Percentiles rank a stretch among this genome's conserved stretches.
Conservation (phyloP, 257 asterid species). For the Ehretia macrophylla region DNA sequence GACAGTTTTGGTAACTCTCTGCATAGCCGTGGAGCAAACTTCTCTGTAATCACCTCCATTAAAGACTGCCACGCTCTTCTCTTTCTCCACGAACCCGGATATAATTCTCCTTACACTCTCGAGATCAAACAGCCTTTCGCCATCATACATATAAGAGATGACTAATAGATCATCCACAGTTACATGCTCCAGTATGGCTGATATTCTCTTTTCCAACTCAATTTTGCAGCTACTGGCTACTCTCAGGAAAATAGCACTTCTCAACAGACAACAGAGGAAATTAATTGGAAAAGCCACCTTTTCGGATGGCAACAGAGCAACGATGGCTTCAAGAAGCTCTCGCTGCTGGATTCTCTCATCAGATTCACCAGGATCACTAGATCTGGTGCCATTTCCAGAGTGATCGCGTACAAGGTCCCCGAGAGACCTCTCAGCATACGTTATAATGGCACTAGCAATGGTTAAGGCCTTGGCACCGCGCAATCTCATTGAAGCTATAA, state of each 20-base stretch:
- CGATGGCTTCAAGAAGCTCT: constrained; percentile 68
- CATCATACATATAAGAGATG: constrained; percentile 65
- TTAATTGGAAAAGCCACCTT: constrained; percentile 72
- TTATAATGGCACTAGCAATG: constrained; percentile 71
- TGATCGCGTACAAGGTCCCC: constrained; percentile 79
- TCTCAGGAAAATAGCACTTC: constrained; percentile 70
- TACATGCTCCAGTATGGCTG: constrained; percentile 59
- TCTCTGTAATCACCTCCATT: constrained; percentile 63
- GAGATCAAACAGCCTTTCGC: constrained; percentile 74
- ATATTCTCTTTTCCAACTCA: constrained; percentile 73
- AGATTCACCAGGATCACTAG: constrained; percentile 31
- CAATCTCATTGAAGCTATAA: constrained; percentile 53
- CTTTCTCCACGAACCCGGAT: constrained; percentile 76
- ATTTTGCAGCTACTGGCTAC: constrained; percentile 52
- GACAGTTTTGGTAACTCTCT: constrained; percentile 67
- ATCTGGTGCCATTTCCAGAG: constrained; percentile 47
- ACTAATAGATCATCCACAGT: constrained; percentile 75
- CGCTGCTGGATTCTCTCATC: constrained; percentile 46
- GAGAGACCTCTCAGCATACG: constrained; percentile 70
- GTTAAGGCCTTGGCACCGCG: constrained; percentile 80
- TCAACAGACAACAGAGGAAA: constrained; percentile 80
- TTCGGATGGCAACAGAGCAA: constrained; percentile 55
- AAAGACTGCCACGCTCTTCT: constrained; percentile 71
- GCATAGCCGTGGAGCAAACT: constrained; percentile 60
- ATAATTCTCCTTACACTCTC: constrained; percentile 85